Conservation (phyloP, 805 yeast species). For the Schwanniomyces occidentalis region DNA sequence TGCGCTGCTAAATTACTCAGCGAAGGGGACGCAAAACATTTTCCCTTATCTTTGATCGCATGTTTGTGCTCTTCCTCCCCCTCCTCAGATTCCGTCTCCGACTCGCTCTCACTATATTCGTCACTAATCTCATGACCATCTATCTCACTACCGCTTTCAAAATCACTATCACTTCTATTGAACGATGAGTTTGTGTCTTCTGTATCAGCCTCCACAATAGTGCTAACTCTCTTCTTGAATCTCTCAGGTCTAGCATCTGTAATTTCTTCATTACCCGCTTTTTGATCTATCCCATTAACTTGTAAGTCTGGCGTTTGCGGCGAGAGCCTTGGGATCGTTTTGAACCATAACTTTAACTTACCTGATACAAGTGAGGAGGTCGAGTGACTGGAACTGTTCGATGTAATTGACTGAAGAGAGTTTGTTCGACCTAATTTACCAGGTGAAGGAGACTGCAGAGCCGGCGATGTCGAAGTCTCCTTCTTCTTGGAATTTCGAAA, state of each 20-base stretch:
- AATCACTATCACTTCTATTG: constrained; percentile 13
- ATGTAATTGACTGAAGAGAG: too few species aligned
- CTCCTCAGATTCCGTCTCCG: constrained; percentile 8
- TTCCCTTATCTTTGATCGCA: constrained; percentile 18
- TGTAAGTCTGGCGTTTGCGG: too few species aligned
- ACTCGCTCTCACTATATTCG: constrained; percentile 9
- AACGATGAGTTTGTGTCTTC: constrained; percentile 13
- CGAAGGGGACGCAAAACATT: constrained; percentile 6
- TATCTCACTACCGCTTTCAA: constrained; percentile 8
- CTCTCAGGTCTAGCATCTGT: too few species aligned
- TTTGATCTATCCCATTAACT: too few species aligned
- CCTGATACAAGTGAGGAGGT: too few species aligned
- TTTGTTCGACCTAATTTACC: too few species aligned
- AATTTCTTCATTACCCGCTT: neutral
- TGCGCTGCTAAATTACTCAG: constrained; percentile 21
- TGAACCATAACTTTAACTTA: too few species aligned
- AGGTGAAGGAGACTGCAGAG: too few species aligned
- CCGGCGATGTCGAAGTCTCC: constrained; percentile 6
- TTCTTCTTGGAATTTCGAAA: constrained; percentile 12
- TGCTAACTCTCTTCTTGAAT: constrained; percentile 22
- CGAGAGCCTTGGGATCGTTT: too few species aligned
- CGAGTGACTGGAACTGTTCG: too few species aligned
- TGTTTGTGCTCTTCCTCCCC: constrained; percentile 31
- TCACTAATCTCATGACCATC: constrained; percentile 3
- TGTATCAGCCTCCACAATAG: constrained; percentile 25